Evolutionary conservation across 169 alveolate species (phyloP), one percentile per base, ranked within the genome.

Genomic region (Babesia ovis): DNA sequence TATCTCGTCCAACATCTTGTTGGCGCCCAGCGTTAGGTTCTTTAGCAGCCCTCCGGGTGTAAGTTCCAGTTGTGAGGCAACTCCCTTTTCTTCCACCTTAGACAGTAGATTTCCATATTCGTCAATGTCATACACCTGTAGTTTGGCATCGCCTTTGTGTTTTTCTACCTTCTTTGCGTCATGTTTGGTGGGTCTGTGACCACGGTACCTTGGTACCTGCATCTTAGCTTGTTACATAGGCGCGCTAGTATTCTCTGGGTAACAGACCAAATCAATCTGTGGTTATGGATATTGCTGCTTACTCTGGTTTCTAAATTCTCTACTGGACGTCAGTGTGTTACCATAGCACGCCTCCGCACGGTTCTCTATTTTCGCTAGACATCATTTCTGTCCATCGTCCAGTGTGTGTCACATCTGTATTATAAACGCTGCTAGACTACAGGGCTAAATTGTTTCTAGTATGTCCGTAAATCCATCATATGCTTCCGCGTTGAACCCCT

Each of bases 301-400:
- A n/a, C n/a, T n/a, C n/a, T n/a, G n/a, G n/a, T n/a, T n/a, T n/a
- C n/a, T n/a, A n/a, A n/a, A n/a, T n/a, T n/a, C n/a, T n/a, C n/a
- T n/a, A n/a, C n/a, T n/a, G n/a, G n/a, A n/a, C n/a, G n/a, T n/a
- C 66, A 18, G 56, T 41, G 69, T 43, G 34, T 9, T 59, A 14
- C n/a, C 34, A 0, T 23, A 60, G 70, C 70, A 60, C 70, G 39
- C 57, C 8, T 60, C 14, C 56, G 70, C 70, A 60, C 70, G 56
- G 61, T 54, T 12, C 46, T 39, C 46, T 39, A 39, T 39, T 39
- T 9, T 14, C 46, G n/a, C 14, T 39, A 39, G 14, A 39, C n/a
- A 39, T 14, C 8, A 14, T 39, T 39, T 39, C 8, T 39, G n/a
- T 8, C 14, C 8, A 9, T 8, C 46, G 8, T 39, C 46, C 46